Conservation (phyloP, 2,329 filamentous ascomycete genomes). For the Arthrinium phaeospermum region DNA sequence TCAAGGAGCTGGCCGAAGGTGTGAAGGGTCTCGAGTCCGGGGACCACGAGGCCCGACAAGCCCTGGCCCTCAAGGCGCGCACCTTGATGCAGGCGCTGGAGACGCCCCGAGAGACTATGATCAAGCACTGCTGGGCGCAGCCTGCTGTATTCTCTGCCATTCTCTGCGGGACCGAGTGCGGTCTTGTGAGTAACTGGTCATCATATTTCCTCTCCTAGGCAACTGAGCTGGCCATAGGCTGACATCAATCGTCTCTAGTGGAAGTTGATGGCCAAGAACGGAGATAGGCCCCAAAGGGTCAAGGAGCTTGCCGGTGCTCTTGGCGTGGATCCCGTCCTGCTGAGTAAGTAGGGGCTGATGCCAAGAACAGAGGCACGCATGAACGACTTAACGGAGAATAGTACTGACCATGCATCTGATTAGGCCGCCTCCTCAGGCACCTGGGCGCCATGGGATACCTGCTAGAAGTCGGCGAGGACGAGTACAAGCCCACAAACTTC, state of each 20-base stretch:
- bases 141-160: conserved; percentile 30
- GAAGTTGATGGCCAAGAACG: conserved; percentile 39
- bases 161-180: conserved; percentile 40
- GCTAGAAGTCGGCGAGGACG: conserved; percentile 26
- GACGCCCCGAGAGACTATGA: conserved; percentile 54
- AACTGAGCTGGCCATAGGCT: too few relatives aligned
- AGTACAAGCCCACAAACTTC: conserved; percentile 26
- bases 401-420: neutral
- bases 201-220: neutral
- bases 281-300: conserved; percentile 37
- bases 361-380: neutral
- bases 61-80: conserved; percentile 43
- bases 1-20: conserved; percentile 22
- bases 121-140: conserved; percentile 53
- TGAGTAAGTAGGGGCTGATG: conserved; percentile 29
- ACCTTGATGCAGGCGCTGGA: conserved; percentile 44
- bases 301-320: conserved; percentile 38
- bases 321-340: conserved; percentile 34
- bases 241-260: conserved; percentile 32
- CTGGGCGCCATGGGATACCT: conserved; percentile 28
- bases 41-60: conserved; percentile 32
- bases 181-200: neutral
- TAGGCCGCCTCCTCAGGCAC: conserved; percentile 27
- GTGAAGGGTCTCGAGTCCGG: neutral
- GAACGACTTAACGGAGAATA: neutral